Conservation (phyloP, 371 early-diverging fungal species). For the Capillidium heterosporum region DNA sequence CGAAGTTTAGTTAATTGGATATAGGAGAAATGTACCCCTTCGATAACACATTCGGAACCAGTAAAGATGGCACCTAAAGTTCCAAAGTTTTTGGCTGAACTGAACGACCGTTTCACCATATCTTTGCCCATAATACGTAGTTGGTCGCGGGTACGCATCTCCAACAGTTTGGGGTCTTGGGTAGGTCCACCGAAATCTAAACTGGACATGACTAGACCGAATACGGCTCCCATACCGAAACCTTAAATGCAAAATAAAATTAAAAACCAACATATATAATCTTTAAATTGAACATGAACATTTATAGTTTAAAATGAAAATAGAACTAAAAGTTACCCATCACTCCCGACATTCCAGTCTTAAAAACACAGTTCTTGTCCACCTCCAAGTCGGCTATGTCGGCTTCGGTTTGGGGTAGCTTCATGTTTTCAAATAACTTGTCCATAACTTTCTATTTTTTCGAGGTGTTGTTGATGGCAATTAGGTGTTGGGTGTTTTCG, state of each 20-base stretch:
- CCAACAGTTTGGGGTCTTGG: conserved; percentile 28
- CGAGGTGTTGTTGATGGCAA: no score
- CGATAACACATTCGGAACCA: conserved; percentile 84
- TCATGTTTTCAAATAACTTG: neutral
- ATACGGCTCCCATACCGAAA: conserved; percentile 76
- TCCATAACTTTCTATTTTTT: no score
- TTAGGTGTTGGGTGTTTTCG: no score
- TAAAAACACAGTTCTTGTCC: conserved; percentile 5
- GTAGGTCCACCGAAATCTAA: conserved; percentile 54
- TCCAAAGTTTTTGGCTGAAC: conserved; percentile 88
- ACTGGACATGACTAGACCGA: conserved; percentile 83
- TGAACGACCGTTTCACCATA: conserved; percentile 61
- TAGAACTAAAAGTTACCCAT: neutral
- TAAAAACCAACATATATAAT: neutral
- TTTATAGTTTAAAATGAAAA: neutral
- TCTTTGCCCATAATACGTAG: conserved; percentile 64
- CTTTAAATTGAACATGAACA: neutral
- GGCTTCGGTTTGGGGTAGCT: neutral
- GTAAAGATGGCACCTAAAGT: conserved; percentile 80
- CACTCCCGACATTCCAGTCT: conserved; percentile 10
- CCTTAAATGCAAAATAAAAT: conserved; percentile 21
- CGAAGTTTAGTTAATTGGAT: neutral
- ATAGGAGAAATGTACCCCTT: conserved; percentile 36
- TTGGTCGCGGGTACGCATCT: conserved; percentile 56
- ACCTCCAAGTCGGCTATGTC: conserved; percentile 5